Conservation (phyloP, 192 early-diverging fungal species). For the Gigaspora rosea region DNA sequence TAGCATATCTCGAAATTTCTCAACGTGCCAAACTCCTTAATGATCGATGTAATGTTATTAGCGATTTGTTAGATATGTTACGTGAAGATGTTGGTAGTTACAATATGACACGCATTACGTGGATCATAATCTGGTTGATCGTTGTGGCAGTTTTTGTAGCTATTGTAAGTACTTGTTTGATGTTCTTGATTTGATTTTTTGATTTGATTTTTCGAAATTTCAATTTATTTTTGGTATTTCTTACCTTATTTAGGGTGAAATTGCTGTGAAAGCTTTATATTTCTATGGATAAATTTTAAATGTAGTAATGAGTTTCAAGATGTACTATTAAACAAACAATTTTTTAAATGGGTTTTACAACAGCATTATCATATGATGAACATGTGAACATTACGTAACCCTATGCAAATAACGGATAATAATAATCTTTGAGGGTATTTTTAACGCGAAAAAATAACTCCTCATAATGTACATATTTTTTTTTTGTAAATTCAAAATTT, state of each 20-base stretch:
- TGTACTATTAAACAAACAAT: too few relatives aligned
- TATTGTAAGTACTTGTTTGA: conserved; percentile 16
- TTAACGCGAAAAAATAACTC: too few relatives aligned
- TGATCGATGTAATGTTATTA: conserved; percentile 59
- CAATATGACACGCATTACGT: conserved; percentile 59
- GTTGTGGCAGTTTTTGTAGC: conserved; percentile 49
- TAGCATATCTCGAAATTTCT: conserved; percentile 69
- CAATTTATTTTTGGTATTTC: not conserved
- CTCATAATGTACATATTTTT: too few relatives aligned
- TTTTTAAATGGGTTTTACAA: too few relatives aligned
- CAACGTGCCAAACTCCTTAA: conserved; percentile 63
- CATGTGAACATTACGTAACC: too few relatives aligned
- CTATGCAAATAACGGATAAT: too few relatives aligned
- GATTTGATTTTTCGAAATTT: not conserved
- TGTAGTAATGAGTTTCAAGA: too few relatives aligned
- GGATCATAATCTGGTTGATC: conserved; percentile 67
- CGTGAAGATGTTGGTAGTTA: conserved; percentile 59
- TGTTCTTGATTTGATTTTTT: not conserved
- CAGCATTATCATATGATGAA: too few relatives aligned
- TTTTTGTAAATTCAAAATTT: too few relatives aligned
- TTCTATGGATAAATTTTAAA: not conserved
- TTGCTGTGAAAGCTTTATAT: conserved; percentile 5
- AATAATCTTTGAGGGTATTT: too few relatives aligned
- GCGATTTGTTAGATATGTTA: conserved; percentile 62
- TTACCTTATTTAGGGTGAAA: not conserved